A percentile compares a stretch with the other conserved stretches of the same genome.
Conservation (phyloP, 441 rosid genomes). For the Omphalea diandra region DNA sequence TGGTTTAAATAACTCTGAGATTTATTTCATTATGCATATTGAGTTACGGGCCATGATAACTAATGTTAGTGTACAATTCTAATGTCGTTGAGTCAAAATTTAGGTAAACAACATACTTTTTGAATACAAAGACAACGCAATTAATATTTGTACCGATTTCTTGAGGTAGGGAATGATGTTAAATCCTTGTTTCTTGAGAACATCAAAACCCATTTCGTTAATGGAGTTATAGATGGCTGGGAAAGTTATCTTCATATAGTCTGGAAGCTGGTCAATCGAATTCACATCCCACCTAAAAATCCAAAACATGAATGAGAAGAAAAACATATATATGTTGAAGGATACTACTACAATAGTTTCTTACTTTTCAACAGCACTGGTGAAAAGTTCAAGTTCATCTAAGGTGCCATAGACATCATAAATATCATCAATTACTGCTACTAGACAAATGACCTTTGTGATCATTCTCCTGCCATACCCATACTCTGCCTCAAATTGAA, state of each 20-base stretch:
- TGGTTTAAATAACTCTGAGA: no score
- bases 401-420: constrained; percentile 18
- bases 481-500: neutral
- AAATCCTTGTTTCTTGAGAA: neutral
- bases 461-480: neutral
- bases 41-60: no score
- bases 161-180: neutral
- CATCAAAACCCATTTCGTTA: neutral
- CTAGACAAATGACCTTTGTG: neutral
- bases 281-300: neutral
- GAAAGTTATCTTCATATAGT: neutral
- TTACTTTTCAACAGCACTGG: constrained; percentile 7
- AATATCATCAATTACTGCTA: constrained; percentile 10
- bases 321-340: neutral
- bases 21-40: no score
- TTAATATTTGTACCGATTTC: neutral
- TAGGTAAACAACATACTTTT: no score
- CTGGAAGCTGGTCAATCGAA: neutral
- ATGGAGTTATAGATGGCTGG: neutral
- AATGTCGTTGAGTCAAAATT: neutral
- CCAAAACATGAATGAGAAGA: neutral
- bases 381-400: constrained; percentile 14
- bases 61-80: neutral
- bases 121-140: no score
- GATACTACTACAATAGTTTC: neutral